Evolutionary conservation across 768 basidiomycete species (phyloP).

Genomic region (Lentinula sp.): DNA sequence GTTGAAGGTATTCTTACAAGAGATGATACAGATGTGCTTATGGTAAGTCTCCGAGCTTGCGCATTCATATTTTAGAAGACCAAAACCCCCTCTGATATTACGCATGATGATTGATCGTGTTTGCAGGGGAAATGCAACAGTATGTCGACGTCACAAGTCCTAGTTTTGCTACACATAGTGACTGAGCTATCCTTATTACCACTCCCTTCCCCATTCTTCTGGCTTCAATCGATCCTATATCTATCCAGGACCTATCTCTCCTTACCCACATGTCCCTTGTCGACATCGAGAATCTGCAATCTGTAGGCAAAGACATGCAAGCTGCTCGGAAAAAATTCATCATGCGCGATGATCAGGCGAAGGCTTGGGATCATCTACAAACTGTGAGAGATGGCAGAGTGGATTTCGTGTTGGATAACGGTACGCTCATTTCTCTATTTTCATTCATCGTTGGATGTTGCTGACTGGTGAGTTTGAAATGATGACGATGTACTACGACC

Average conservation of each 20-base stretch:
- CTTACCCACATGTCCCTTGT: slow-evolving; percentile 78
- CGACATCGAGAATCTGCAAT: slow-evolving; percentile 80
- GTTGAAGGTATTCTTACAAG: slow-evolving; percentile 61
- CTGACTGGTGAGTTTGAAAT: background rate
- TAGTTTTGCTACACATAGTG: too few species aligned
- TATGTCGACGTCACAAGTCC: slow-evolving; percentile 22
- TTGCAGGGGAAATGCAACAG: slow-evolving; percentile 90
- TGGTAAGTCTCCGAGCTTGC: slow-evolving; percentile 42
- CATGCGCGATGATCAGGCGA: slow-evolving; percentile 74
- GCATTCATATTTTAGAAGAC: background rate
- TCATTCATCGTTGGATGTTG: too few species aligned
- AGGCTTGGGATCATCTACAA: slow-evolving; percentile 69
- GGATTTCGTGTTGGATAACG: slow-evolving; percentile 91
- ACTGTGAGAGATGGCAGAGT: slow-evolving; percentile 49
- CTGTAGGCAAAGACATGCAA: slow-evolving; percentile 77
- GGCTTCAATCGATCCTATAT: background rate
- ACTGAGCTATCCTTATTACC: background rate
- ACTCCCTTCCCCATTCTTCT: background rate
- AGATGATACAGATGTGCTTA: slow-evolving; percentile 88
- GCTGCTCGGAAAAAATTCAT: slow-evolving; percentile 74
- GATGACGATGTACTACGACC: background rate
- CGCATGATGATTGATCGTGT: background rate
- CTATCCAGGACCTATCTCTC: slow-evolving; percentile 80
- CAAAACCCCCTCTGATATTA: background rate
- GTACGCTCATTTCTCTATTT: slow-evolving; percentile 26